Evolutionary conservation across 106 monocot species (phyloP), one percentile per base, ranked within the genome.

Genomic region (Dendrobium chrysotoxum): DNA sequence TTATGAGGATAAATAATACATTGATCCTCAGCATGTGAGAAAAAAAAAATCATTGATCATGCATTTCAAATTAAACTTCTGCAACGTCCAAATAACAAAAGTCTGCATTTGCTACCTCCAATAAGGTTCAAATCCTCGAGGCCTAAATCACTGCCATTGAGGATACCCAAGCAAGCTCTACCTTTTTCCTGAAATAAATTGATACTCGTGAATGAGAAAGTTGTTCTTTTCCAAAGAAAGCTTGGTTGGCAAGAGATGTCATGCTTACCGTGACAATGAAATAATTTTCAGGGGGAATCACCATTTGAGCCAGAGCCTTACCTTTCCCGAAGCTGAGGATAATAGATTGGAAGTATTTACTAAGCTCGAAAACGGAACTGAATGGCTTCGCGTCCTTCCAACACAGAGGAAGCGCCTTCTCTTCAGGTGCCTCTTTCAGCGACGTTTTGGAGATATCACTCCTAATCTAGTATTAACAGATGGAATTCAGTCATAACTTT

Each of bases 161-260:
- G 97, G 72, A 97, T 91, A 8, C 97, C 97, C 84, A 94, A 87
- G 85, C 94, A 97, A 4, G 82, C 89, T 77, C 88, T 94, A 28
- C 97, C 97, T 47, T 80, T 77, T 85, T 89, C 86, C 94, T 97
- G 90, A 53, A 82, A 72, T 13, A 5, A 39, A 46, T 7, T 18
- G 23, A 55, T 42, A 61, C 64, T n/a, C 38, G 2, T 25, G 39
- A 26, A 23, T 21, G 13, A 64, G 64, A 26, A 64, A 64, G 5
- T 64, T 13, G 5, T 61, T 40, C 6, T 40, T 28, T 20, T 72
- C 10, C 6, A 2, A 20, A n/a, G 23, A 7, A 42, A 53, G 21
- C 3, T 17, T 18, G 74, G 40, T 18, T 3, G 28, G 20, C 40
- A 26, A 25, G 58, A 67, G 75, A 45, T 39, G 23, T 25, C 40